Conservation (phyloP, 208 protist genomes). For the Leishmania aethiopica region DNA sequence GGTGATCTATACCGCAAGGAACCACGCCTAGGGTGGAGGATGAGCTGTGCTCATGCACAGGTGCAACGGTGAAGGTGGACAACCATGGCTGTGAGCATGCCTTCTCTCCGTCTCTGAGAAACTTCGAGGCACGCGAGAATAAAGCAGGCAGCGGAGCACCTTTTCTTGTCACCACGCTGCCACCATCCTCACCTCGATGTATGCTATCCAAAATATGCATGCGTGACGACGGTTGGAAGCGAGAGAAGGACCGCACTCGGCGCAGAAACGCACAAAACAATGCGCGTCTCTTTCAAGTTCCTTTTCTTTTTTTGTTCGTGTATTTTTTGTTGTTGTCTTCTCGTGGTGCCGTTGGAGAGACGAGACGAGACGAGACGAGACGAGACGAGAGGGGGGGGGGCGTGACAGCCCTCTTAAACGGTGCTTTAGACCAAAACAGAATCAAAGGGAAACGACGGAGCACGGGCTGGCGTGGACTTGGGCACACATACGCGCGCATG, state of each 20-base stretch:
- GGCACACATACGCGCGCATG: not conserved
- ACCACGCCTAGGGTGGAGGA: not conserved
- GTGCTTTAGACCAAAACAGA: not conserved
- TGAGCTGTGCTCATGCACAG: not conserved
- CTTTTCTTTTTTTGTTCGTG: not conserved
- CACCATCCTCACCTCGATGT: not conserved
- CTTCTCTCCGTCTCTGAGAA: not conserved
- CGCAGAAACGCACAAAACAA: not conserved
- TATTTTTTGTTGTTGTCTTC: not conserved
- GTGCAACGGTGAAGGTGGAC: not conserved
- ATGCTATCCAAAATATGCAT: not conserved
- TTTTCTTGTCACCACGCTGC: not conserved
- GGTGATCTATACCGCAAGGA: not conserved
- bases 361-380: too few species aligned
- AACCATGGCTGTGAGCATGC: not conserved
- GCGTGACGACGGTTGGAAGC: not conserved
- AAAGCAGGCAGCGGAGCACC: not conserved
- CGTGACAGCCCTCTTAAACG: not conserved
- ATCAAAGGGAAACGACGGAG: not conserved
- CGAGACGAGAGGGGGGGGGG: too few species aligned
- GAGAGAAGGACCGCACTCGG: not conserved
- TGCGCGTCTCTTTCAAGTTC: not conserved
- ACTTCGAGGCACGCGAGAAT: not conserved
- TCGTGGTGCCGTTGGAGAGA: too few species aligned
- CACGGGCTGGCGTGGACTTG: not conserved